Conservation (phyloP, 805 yeast species). For the Monosporozyma solicola region DNA sequence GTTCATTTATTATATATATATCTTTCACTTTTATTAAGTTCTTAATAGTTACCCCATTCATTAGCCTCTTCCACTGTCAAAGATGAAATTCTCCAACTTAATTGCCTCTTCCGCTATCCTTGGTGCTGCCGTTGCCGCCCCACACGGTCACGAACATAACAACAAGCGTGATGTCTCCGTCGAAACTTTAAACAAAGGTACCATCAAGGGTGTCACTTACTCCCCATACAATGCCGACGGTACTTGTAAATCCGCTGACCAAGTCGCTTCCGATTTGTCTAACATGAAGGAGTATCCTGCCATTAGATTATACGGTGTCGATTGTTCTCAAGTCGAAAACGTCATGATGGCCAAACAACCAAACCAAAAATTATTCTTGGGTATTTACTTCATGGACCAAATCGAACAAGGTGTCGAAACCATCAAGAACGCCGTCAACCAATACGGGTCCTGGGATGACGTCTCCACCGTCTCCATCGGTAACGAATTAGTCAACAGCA, state of each 20-base stretch:
- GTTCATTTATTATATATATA: background rate
- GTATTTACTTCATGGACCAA: slow-evolving; percentile 53
- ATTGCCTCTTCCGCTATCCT: slow-evolving; percentile 39
- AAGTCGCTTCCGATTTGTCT: slow-evolving; percentile 53
- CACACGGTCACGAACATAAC: slow-evolving; percentile 49
- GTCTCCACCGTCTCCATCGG: slow-evolving; percentile 79
- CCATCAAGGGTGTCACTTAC: slow-evolving; percentile 69
- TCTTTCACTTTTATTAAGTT: background rate
- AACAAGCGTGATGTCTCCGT: slow-evolving; percentile 43
- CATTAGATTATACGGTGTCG: slow-evolving; percentile 80
- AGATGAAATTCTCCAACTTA: slow-evolving; percentile 44
- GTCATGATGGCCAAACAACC: slow-evolving; percentile 58
- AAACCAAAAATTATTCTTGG: slow-evolving; percentile 64
- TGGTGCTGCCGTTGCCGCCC: slow-evolving; percentile 47
- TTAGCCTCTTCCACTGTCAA: background rate
- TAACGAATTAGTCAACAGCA: slow-evolving; percentile 93
- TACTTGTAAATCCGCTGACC: slow-evolving; percentile 52
- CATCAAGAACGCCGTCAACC: slow-evolving; percentile 49
- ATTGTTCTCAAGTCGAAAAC: slow-evolving; percentile 70
- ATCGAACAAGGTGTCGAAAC: slow-evolving; percentile 46
- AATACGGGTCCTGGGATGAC: slow-evolving; percentile 71
- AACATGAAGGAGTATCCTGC: slow-evolving; percentile 43
- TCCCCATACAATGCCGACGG: slow-evolving; percentile 69
- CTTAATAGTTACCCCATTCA: background rate
- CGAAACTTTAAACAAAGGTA: slow-evolving; percentile 33